A percentile compares a stretch with the other conserved stretches of the same genome.
These are phyloP conservation scores for Fraxinus sp. DNA, from an alignment of 305 asterid species.

Conservation along the genomic window DNA sequence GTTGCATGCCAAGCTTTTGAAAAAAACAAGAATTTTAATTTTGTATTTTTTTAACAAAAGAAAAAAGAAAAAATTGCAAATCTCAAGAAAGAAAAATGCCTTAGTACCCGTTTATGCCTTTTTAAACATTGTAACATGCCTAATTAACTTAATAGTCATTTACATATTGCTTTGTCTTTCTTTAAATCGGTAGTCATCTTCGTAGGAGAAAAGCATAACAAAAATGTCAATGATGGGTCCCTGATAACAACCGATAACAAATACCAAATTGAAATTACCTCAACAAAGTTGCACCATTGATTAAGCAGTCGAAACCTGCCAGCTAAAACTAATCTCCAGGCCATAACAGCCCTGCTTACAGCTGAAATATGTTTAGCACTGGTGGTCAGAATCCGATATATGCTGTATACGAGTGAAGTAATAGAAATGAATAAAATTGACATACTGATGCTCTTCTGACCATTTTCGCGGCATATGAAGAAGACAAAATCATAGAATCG, in stretches of 20 bases:
- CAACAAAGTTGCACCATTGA: conserved; percentile 87
- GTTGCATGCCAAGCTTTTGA: not conserved
- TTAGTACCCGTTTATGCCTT: not conserved
- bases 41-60: not conserved
- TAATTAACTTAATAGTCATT: not conserved
- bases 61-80: not conserved
- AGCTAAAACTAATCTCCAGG: conserved; percentile 82
- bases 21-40: too few relatives aligned
- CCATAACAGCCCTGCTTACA: conserved; percentile 82
- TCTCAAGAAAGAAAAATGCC: not conserved
- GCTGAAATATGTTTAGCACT: conserved; percentile 46
- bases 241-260: not conserved
- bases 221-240: not conserved
- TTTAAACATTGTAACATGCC: not conserved
- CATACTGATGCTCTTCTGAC: conserved; percentile 90
- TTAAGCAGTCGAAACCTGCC: conserved; percentile 88
- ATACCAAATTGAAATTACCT: conserved; percentile 44
- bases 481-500: conserved; percentile 87
- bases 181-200: not conserved
- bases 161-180: not conserved
- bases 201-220: not conserved
- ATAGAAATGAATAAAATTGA: conserved; percentile 13
- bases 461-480: conserved; percentile 92
- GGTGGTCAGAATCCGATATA: not conserved
- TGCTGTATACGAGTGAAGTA: not conserved